Percentiles rank a stretch among this genome's conserved stretches.
Conservation (phyloP, 108 stramenopile genomes). For the Cyclotella cryptica region DNA sequence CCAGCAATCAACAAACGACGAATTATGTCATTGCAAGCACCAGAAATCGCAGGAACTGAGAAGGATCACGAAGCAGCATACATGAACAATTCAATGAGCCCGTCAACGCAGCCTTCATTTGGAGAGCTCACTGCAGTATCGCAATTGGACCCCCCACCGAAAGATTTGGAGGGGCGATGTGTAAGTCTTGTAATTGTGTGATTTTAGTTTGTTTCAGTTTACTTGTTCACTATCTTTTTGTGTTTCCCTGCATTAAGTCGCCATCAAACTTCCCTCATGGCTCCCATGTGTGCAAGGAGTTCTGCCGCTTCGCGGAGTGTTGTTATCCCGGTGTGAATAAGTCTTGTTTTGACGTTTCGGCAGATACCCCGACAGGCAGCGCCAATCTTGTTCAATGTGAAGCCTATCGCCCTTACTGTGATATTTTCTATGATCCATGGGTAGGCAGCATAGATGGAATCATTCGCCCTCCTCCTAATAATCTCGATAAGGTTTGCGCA, state of each 20-base stretch:
- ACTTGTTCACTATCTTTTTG: too few species aligned
- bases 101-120: not conserved
- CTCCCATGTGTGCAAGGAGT: not conserved
- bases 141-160: not conserved
- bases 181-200: too few species aligned
- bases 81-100: not conserved
- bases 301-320: not conserved
- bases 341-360: not conserved
- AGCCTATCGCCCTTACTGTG: not conserved
- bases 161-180: not conserved
- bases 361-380: not conserved
- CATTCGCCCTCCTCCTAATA: not conserved
- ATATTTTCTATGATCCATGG: not conserved
- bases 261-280: conserved; percentile 5
- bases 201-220: too few species aligned
- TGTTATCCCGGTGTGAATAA: not conserved
- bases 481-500: not conserved
- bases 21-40: too few species aligned
- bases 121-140: not conserved
- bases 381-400: not conserved
- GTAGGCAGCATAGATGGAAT: not conserved
- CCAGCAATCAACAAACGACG: too few species aligned
- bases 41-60: too few species aligned
- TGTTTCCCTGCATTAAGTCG: not conserved
- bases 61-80: too few species aligned